Evolutionary conservation across 2,329 filamentous ascomycete species (phyloP).

Genomic region (Myriosclerotinia duriaeana): DNA sequence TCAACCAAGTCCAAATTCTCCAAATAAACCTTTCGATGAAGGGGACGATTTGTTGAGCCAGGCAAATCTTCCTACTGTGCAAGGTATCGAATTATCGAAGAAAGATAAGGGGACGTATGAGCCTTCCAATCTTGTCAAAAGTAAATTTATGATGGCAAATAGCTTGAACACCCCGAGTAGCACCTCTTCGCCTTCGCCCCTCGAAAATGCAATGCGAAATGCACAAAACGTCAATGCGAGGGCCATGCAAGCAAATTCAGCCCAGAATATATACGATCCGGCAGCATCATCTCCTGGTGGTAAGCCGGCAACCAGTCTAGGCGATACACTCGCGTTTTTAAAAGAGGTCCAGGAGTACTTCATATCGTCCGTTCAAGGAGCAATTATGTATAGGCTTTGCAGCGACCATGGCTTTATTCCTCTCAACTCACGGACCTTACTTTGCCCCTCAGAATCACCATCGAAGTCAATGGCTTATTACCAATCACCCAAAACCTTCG

Average conservation of each 20-base stretch:
- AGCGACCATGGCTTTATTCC: conserved; percentile 39
- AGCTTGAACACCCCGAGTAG: conserved; percentile 33
- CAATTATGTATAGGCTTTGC: conserved; percentile 39
- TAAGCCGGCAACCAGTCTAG: conserved; percentile 28
- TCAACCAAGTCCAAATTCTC: conserved; percentile 25
- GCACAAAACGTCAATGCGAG: conserved; percentile 36
- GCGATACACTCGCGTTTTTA: conserved; percentile 27
- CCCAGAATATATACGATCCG: conserved; percentile 32
- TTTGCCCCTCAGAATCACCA: conserved; percentile 27
- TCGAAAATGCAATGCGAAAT: conserved; percentile 35
- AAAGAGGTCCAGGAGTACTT: conserved; percentile 41
- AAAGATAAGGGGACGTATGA: conserved; percentile 38
- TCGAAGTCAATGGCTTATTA: conserved; percentile 16
- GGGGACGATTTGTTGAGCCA: conserved; percentile 21
- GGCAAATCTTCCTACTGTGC: conserved; percentile 28
- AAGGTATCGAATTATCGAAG: conserved; percentile 30
- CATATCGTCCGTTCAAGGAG: conserved; percentile 40
- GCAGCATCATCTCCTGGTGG: conserved; percentile 32
- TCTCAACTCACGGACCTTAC: conserved; percentile 41
- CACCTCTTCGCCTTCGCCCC: conserved; percentile 38
- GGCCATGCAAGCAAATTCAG: conserved; percentile 30
- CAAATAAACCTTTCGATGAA: conserved; percentile 20
- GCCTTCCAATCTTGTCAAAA: conserved; percentile 35
- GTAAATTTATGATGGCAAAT: conserved; percentile 29
- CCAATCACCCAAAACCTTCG: neutral